Percentiles rank a stretch among this genome's conserved stretches.
phyloP scores from a whole-genome alignment of 306 rosid species.

The Vigna nakashimae region DNA sequence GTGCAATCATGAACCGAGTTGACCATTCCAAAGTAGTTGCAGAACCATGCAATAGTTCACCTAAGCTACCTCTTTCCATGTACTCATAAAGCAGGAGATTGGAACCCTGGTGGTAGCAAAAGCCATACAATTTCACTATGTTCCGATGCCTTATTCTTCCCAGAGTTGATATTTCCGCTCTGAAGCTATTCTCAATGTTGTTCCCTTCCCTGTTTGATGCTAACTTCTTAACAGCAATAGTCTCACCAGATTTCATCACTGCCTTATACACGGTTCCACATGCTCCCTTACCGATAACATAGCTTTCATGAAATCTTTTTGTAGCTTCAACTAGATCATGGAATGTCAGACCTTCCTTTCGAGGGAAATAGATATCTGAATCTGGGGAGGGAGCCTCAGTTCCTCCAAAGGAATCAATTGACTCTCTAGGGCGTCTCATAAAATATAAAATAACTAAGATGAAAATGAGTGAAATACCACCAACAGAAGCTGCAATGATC shows the following conservation, averaged over 20 bases:
- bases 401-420: conserved; percentile 51
- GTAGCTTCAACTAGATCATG: conserved; percentile 94
- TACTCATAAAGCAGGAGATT: conserved; percentile 90
- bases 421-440: conserved; percentile 69
- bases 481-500: conserved; percentile 68
- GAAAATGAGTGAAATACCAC: conserved; percentile 88
- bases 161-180: conserved; percentile 86
- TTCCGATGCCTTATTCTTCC: conserved; percentile 95
- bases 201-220: conserved; percentile 91
- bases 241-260: conserved; percentile 72
- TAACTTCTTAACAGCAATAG: conserved; percentile 85
- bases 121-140: conserved; percentile 88
- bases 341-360: conserved; percentile 81
- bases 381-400: conserved; percentile 65
- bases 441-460: conserved; percentile 69
- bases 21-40: conserved; percentile 79
- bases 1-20: conserved; percentile 82
- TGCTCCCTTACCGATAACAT: conserved; percentile 85
- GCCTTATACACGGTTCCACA: conserved; percentile 97
- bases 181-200: conserved; percentile 82
- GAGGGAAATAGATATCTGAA: conserved; percentile 83
- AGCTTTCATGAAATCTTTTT: conserved; percentile 74
- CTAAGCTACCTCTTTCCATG: conserved; percentile 97
- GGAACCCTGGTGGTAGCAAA: conserved; percentile 88
- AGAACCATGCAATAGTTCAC: conserved; percentile 81